phyloP scores from a whole-genome alignment of 306 rosid genomes.

The Ceratonia siliqua region DNA sequence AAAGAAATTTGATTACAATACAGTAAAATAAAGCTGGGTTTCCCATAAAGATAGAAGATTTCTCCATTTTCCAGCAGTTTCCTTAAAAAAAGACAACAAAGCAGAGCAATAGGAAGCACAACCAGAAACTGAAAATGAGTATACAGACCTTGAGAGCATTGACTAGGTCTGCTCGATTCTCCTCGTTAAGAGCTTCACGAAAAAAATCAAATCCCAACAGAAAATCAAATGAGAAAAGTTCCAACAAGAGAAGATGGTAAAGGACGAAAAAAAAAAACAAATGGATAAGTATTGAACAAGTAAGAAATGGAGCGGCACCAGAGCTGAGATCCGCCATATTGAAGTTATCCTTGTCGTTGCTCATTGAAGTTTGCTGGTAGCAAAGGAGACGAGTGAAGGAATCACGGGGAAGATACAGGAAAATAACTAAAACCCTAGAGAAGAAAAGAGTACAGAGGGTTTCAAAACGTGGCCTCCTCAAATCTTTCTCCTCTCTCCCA shows the following conservation, averaged over 20 bases:
- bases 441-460: constrained; percentile 24
- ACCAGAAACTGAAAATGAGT: background rate
- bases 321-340: constrained; percentile 78
- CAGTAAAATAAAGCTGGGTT: background rate
- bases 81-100: background rate
- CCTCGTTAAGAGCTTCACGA: constrained; percentile 65
- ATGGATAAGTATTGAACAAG: background rate
- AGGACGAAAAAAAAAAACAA: no score
- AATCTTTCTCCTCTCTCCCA: constrained; percentile 43
- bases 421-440: constrained; percentile 81
- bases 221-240: background rate
- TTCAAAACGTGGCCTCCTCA: constrained; percentile 46
- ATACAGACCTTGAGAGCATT: constrained; percentile 79
- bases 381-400: background rate
- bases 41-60: no score
- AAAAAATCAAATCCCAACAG: background rate
- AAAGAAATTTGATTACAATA: background rate
- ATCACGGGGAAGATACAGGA: constrained; percentile 16
- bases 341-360: constrained; percentile 65
- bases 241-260: background rate
- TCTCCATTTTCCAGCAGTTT: background rate
- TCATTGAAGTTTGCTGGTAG: constrained; percentile 43
- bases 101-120: background rate
- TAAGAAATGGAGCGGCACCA: constrained; percentile 41
- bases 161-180: constrained; percentile 73